phyloP scores from a whole-genome alignment of 2,329 filamentous ascomycete genomes.

The Davidsoniella neocaledoniae region DNA sequence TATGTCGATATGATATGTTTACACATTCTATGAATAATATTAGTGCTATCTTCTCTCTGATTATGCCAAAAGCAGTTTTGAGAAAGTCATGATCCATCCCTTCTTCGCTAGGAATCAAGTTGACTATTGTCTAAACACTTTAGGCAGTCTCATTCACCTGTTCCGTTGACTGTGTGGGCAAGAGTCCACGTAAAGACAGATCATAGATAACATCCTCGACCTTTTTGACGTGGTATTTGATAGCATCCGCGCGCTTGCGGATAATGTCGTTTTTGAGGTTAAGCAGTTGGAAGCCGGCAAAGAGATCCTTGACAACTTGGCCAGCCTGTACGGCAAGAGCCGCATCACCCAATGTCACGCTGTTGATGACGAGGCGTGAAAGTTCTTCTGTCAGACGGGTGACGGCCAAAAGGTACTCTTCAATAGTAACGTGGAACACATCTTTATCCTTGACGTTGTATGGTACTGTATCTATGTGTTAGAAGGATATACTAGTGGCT shows the following conservation, averaged over 20 bases:
- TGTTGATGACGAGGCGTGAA: slow-evolving; percentile 78
- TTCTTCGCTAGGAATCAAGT: background rate
- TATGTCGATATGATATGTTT: no score
- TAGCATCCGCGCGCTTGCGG: slow-evolving; percentile 71
- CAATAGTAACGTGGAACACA: slow-evolving; percentile 86
- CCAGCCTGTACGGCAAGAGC: slow-evolving; percentile 73
- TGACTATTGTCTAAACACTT: background rate
- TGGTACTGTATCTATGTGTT: slow-evolving; percentile 42
- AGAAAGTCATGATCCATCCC: background rate
- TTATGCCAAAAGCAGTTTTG: no score
- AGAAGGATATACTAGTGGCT: background rate
- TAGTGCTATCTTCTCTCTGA: no score
- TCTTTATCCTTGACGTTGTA: slow-evolving; percentile 82
- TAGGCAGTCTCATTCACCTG: background rate
- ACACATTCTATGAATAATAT: no score
- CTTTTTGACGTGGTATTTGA: slow-evolving; percentile 97
- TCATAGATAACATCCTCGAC: slow-evolving; percentile 98
- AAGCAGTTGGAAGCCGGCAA: slow-evolving; percentile 89
- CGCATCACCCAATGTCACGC: slow-evolving; percentile 82
- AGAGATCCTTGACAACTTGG: slow-evolving; percentile 84
- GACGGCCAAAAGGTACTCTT: slow-evolving; percentile 85
- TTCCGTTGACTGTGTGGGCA: background rate
- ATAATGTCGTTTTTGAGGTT: slow-evolving; percentile 94
- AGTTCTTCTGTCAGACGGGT: slow-evolving; percentile 83
- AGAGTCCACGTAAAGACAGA: slow-evolving; percentile 48